A percentile compares a stretch with the other conserved stretches of the same genome.
These are phyloP conservation scores for Cytospora mali DNA, from an alignment of 2,329 filamentous ascomycete species.

Conservation along the genomic window DNA sequence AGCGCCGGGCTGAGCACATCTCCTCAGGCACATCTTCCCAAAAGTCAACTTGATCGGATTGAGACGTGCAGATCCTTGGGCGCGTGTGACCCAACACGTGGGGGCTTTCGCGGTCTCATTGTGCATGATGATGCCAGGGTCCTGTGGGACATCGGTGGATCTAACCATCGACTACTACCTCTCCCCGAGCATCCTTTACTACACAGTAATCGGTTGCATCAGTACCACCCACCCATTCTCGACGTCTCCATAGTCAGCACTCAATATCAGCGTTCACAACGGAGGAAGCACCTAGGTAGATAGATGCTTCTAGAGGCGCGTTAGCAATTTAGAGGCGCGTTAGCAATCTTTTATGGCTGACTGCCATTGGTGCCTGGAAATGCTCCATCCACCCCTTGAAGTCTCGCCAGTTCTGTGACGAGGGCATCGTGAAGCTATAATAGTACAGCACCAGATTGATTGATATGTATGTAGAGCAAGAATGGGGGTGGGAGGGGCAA, in stretches of 20 bases:
- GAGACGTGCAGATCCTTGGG: conserved; percentile 8
- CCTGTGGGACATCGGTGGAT: conserved; percentile 7
- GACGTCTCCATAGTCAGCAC: neutral
- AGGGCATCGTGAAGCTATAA: neutral
- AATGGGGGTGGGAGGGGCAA: neutral
- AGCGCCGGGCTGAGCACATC: neutral
- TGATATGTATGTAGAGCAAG: too few species aligned
- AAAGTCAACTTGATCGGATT: conserved; percentile 8
- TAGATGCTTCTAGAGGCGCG: neutral
- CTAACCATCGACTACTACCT: neutral
- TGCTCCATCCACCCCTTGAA: too few species aligned
- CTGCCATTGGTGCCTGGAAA: neutral
- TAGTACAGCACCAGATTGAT: neutral
- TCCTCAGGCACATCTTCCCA: neutral
- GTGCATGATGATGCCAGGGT: conserved; percentile 14
- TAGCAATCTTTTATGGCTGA: neutral
- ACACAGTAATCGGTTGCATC: too few species aligned
- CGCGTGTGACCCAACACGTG: conserved; percentile 20
- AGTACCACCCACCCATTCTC: too few species aligned
- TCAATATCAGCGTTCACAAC: neutral
- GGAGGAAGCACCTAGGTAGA: neutral
- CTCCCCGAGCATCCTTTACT: neutral
- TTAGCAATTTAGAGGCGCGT: neutral
- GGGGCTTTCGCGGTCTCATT: conserved; percentile 4
- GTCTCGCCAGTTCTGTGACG: neutral